Percentiles rank a stretch among this genome's conserved stretches.
These are phyloP conservation scores for Penicillium salamii DNA, from an alignment of 495 filamentous ascomycete species.

Conservation along the genomic window DNA sequence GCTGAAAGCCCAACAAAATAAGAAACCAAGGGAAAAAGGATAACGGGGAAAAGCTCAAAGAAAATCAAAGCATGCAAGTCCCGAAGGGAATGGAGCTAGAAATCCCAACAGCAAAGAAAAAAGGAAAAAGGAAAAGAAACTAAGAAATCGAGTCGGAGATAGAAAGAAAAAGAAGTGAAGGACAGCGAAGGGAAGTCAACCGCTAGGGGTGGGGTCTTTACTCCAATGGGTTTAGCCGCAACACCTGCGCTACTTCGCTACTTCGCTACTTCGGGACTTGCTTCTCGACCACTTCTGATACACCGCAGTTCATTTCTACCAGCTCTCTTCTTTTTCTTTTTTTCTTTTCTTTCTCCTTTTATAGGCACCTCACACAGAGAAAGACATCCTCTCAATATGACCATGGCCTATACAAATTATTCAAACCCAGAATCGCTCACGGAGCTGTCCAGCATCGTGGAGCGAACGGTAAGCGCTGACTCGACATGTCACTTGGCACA, in stretches of 20 bases:
- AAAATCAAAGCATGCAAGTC: conserved; percentile 13
- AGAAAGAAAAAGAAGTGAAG: conserved; percentile 15
- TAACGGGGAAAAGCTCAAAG: conserved; percentile 10
- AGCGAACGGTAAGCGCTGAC: conserved; percentile 39
- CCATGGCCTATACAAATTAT: conserved; percentile 20
- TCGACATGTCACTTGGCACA: neutral
- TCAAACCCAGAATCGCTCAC: conserved; percentile 42
- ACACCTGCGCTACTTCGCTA: conserved; percentile 6
- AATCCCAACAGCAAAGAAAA: conserved; percentile 17
- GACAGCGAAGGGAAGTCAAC: conserved; percentile 27
- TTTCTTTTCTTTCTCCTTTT: conserved; percentile 1
- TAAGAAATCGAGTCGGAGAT: conserved; percentile 16
- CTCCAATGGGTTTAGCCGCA: conserved; percentile 27
- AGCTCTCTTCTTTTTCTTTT: neutral
- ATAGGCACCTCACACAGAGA: neutral
- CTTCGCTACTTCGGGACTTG: neutral
- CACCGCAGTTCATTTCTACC: neutral
- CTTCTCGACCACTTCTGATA: neutral
- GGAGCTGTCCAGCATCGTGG: conserved; percentile 41
- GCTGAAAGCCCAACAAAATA: conserved; percentile 6
- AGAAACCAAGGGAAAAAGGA: neutral
- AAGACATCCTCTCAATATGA: conserved; percentile 26
- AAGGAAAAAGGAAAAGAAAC: conserved; percentile 14
- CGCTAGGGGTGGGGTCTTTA: conserved; percentile 39
- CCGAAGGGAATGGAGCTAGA: conserved; percentile 9